Conservation (phyloP, 768 basidiomycete species). For the Pleurotus giganteus region DNA sequence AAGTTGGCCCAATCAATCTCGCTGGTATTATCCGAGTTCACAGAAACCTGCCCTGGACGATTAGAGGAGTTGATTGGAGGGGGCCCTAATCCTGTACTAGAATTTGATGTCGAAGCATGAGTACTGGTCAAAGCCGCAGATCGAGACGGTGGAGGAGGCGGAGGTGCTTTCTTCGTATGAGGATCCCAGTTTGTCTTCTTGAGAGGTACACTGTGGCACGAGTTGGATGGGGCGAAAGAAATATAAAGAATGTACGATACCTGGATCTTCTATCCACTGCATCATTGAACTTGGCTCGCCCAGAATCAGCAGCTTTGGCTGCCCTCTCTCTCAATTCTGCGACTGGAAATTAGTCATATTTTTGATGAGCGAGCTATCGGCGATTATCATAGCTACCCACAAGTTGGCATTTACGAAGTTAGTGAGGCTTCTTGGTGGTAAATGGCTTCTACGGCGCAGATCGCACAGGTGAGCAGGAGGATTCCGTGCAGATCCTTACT, state of each 20-base stretch:
- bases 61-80: constrained; percentile 33
- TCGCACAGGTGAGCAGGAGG: too few species aligned
- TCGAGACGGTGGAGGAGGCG: constrained; percentile 33
- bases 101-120: constrained; percentile 16
- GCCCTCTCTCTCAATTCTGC: constrained; percentile 70
- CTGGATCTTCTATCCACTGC: constrained; percentile 57
- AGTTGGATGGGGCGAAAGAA: not conserved
- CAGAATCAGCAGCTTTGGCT: constrained; percentile 54
- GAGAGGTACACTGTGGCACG: constrained; percentile 45
- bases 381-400: too few species aligned
- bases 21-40: constrained; percentile 13
- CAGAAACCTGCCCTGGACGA: constrained; percentile 11
- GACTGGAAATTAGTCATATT: constrained; percentile 19
- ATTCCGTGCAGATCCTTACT: not conserved
- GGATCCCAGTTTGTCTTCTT: constrained; percentile 67
- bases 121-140: constrained; percentile 13
- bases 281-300: constrained; percentile 48
- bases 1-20: constrained; percentile 72
- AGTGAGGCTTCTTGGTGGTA: too few species aligned
- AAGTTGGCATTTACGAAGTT: too few species aligned
- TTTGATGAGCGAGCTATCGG: not conserved
- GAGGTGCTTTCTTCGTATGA: constrained; percentile 49
- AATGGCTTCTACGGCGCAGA: too few species aligned
- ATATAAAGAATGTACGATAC: constrained; percentile 21
- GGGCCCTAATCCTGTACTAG: constrained; percentile 23